Conservation (phyloP, 257 asterid species). For the Gentiana dahurica region DNA sequence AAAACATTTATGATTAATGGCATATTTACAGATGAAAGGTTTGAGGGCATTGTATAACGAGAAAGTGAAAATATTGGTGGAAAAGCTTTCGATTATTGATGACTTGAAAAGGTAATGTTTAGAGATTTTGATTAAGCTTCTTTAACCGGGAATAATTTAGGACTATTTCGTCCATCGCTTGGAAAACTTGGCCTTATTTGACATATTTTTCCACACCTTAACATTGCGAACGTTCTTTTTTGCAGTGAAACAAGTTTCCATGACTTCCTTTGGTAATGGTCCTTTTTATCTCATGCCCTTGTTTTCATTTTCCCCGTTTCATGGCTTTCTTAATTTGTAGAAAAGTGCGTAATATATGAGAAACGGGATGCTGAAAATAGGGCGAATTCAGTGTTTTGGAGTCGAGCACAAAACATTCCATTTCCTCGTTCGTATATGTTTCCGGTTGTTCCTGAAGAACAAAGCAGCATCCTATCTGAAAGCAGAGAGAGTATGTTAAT, state of each 20-base stretch:
- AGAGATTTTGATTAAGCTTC: neutral
- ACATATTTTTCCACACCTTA: too few species aligned
- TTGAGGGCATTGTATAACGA: conserved; percentile 55
- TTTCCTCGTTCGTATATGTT: conserved; percentile 47
- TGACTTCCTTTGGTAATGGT: conserved; percentile 83
- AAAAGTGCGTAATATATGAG: conserved; percentile 21
- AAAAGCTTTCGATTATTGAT: conserved; percentile 59
- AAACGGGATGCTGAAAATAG: conserved; percentile 31
- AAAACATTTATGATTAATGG: conserved; percentile 32
- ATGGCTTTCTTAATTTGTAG: too few species aligned
- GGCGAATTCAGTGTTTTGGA: conserved; percentile 98
- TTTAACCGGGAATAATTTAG: too few species aligned
- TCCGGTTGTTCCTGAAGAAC: conserved; percentile 30
- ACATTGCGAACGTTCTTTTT: conserved; percentile 15
- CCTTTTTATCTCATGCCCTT: conserved; percentile 8
- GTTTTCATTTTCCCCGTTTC: conserved; percentile 6
- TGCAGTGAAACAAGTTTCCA: conserved; percentile 71
- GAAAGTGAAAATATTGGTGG: conserved; percentile 69
- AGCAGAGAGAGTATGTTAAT: conserved; percentile 15
- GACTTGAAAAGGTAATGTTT: conserved; percentile 50
- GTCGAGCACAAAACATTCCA: conserved; percentile 89
- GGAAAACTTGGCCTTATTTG: too few species aligned
- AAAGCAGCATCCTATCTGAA: conserved; percentile 13
- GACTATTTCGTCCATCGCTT: too few species aligned
- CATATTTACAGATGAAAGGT: conserved; percentile 67